phyloP scores from a whole-genome alignment of 768 basidiomycete genomes.

The Pilatotrama ljubarskyi region DNA sequence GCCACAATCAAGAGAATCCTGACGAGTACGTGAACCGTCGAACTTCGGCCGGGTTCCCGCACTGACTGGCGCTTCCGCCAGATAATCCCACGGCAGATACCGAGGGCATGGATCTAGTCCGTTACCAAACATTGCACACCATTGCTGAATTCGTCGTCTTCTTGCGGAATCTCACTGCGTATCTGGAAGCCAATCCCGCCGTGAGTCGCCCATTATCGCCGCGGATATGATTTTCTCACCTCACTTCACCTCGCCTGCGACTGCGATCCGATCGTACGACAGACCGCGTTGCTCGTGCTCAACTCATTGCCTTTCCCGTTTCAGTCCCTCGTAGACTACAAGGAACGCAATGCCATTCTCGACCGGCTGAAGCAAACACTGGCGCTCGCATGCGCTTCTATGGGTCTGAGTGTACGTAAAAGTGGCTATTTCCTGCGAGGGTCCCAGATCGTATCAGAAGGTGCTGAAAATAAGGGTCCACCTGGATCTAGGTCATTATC shows the following conservation, averaged over 20 bases:
- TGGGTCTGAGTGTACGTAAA: constrained; percentile 48
- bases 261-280: constrained; percentile 8
- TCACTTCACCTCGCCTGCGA: constrained; percentile 5
- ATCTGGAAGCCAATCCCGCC: constrained; percentile 46
- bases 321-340: constrained; percentile 45
- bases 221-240: constrained; percentile 16
- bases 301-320: constrained; percentile 71
- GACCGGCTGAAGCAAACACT: constrained; percentile 55
- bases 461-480: constrained; percentile 14
- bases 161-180: constrained; percentile 50
- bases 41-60: neutral
- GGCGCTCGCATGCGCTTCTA: constrained; percentile 46
- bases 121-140: constrained; percentile 45
- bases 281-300: constrained; percentile 64
- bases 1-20: constrained; percentile 33
- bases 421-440: constrained; percentile 12
- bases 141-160: constrained; percentile 60
- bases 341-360: constrained; percentile 45
- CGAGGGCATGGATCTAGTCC: constrained; percentile 33
- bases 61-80: constrained; percentile 15
- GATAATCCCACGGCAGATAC: constrained; percentile 13
- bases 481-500: constrained; percentile 45
- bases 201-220: constrained; percentile 36
- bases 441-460: constrained; percentile 20
- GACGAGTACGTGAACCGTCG: constrained; percentile 21